Evolutionary conservation across 441 rosid genomes (phyloP).

Genomic region (Metrosideros polymorpha): DNA sequence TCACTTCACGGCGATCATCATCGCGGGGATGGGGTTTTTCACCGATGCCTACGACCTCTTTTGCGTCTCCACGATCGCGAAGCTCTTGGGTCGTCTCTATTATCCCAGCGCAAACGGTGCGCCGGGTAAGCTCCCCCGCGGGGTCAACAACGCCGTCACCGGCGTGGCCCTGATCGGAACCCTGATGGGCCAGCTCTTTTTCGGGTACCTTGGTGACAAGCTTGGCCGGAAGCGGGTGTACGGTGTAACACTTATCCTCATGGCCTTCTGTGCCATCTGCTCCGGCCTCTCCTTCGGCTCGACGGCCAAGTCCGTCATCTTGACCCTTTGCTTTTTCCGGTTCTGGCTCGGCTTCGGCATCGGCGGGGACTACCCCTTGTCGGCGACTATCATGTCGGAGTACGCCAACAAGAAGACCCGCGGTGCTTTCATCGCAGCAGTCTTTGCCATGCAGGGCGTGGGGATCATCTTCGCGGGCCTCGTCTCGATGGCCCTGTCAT

Average conservation of each 20-base stretch:
- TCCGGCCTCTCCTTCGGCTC: slow-evolving; percentile 58
- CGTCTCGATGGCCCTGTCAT: slow-evolving; percentile 32
- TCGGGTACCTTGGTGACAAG: slow-evolving; percentile 68
- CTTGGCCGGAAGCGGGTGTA: slow-evolving; percentile 54
- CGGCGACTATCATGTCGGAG: slow-evolving; percentile 68
- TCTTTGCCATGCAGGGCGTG: slow-evolving; percentile 76
- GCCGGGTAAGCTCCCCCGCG: slow-evolving; percentile 37
- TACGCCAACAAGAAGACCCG: slow-evolving; percentile 65
- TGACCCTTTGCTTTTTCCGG: slow-evolving; percentile 63
- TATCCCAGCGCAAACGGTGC: slow-evolving; percentile 11
- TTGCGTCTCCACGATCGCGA: slow-evolving; percentile 47
- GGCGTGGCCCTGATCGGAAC: slow-evolving; percentile 69
- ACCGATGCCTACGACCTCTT: slow-evolving; percentile 78
- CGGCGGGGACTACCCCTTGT: slow-evolving; percentile 77
- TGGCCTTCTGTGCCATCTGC: slow-evolving; percentile 43
- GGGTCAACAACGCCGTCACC: slow-evolving; percentile 29
- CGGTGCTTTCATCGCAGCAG: slow-evolving; percentile 57
- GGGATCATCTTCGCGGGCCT: slow-evolving; percentile 57
- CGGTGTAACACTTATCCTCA: slow-evolving; percentile 51
- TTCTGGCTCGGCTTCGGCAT: slow-evolving; percentile 79
- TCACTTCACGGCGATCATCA: slow-evolving; percentile 55
- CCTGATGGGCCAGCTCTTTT: slow-evolving; percentile 45
- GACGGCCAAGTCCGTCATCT: slow-evolving; percentile 30
- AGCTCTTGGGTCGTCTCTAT: slow-evolving; percentile 67
- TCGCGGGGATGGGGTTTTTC: slow-evolving; percentile 78